Evolutionary conservation across 768 basidiomycete species (phyloP).

Genomic region (Podaxis rugospora): DNA sequence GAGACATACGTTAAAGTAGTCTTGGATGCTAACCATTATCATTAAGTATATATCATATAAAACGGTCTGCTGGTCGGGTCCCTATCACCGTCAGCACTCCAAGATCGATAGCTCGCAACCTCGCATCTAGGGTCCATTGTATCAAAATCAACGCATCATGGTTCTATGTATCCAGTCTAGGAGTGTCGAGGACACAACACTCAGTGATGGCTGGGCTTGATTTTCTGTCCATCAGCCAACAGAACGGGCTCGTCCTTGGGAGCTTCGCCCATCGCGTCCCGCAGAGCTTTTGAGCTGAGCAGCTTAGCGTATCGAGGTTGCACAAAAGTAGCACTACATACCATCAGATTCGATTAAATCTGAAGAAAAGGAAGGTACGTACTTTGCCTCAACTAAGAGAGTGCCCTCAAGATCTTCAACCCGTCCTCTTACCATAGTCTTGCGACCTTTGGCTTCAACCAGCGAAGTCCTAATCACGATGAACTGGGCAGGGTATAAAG

Average conservation of each 20-base stretch:
- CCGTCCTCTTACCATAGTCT: constrained; percentile 61
- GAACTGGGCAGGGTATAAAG: constrained; percentile 46
- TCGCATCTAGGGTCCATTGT: no score
- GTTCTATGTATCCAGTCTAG: background rate
- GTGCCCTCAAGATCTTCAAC: constrained; percentile 84
- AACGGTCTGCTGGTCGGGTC: no score
- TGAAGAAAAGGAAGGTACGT: constrained; percentile 23
- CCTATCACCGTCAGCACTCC: no score
- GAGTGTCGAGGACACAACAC: background rate
- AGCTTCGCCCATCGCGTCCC: constrained; percentile 64
- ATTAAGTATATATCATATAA: no score
- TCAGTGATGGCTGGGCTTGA: constrained; percentile 22
- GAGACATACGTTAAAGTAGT: no score
- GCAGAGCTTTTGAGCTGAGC: constrained; percentile 55
- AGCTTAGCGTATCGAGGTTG: constrained; percentile 87
- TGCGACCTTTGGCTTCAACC: constrained; percentile 69
- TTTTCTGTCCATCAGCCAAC: constrained; percentile 35
- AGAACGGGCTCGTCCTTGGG: constrained; percentile 31
- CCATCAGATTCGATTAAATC: background rate
- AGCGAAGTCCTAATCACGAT: constrained; percentile 74
- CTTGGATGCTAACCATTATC: no score
- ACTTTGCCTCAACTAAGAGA: constrained; percentile 79
- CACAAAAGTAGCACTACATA: constrained; percentile 69
- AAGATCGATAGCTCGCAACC: no score
- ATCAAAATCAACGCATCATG: no score